Conservation (phyloP, 225 moss, liverwort and hornwort species). For the Thuidium tamariscinum region DNA sequence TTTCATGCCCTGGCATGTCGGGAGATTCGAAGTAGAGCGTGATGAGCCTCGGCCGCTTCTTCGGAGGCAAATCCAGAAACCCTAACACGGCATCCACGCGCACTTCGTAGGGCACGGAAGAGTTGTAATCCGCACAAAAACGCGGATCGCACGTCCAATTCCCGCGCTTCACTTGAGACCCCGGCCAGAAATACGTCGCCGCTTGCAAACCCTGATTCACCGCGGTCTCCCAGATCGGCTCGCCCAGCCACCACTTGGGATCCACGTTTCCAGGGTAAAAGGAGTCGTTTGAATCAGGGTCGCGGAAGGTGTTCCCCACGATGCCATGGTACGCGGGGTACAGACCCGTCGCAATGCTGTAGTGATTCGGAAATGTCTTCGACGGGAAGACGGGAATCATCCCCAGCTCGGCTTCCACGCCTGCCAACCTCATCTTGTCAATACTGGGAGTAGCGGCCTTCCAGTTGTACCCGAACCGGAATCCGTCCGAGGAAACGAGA, state of each 20-base stretch:
- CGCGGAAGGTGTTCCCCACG: conserved; percentile 58
- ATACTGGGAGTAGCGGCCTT: conserved; percentile 77
- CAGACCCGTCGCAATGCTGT: conserved; percentile 84
- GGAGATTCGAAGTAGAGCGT: conserved; percentile 89
- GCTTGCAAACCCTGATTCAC: conserved; percentile 80
- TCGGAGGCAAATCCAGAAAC: conserved; percentile 54
- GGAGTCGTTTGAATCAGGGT: conserved; percentile 38
- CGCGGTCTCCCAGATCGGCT: conserved; percentile 95
- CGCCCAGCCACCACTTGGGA: conserved; percentile 93
- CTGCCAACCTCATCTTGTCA: conserved; percentile 49
- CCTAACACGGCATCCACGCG: conserved; percentile 75
- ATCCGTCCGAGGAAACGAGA: conserved; percentile 82
- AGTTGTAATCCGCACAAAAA: conserved; percentile 59
- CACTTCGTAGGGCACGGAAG: conserved; percentile 60
- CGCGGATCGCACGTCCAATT: conserved; percentile 76
- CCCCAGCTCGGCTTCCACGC: conserved; percentile 81
- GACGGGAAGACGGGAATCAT: conserved; percentile 87
- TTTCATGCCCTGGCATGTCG: conserved; percentile 57
- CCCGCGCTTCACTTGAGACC: conserved; percentile 67
- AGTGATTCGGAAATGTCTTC: conserved; percentile 91
- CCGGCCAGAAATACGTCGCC: conserved; percentile 96
- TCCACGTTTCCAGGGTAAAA: conserved; percentile 51
- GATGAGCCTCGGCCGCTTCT: conserved; percentile 50
- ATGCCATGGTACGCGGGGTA: conserved; percentile 97
- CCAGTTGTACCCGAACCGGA: conserved; percentile 75